These are phyloP conservation scores for Leccinum longicurvipes DNA, from an alignment of 768 basidiomycete genomes.

Conservation along the genomic window DNA sequence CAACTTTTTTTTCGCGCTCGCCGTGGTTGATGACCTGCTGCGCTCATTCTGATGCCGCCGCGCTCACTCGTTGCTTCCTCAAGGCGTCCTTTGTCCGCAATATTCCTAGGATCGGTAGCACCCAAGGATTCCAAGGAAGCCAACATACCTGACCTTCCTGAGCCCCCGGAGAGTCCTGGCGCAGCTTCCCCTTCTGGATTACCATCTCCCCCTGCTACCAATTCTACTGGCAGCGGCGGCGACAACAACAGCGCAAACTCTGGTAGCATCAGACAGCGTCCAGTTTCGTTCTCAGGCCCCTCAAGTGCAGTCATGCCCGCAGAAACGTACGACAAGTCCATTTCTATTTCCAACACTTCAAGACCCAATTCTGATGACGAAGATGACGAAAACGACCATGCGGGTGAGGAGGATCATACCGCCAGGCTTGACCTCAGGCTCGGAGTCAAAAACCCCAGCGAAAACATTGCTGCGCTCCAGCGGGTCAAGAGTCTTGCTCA, in stretches of 20 bases:
- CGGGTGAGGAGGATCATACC: constrained; percentile 62
- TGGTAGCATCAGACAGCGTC: constrained; percentile 38
- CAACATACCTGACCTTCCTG: constrained; percentile 64
- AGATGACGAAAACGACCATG: constrained; percentile 46
- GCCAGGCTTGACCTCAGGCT: constrained; percentile 45
- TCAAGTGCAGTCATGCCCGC: constrained; percentile 37
- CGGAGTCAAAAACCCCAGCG: constrained; percentile 40
- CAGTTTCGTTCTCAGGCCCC: constrained; percentile 26
- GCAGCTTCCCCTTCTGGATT: constrained; percentile 59
- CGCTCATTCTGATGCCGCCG: constrained; percentile 43
- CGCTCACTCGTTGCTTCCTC: constrained; percentile 41
- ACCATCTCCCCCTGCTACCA: constrained; percentile 82
- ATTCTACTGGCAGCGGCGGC: constrained; percentile 78
- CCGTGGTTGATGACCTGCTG: constrained; percentile 29
- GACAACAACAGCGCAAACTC: constrained; percentile 46
- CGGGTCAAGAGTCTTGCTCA: constrained; percentile 68
- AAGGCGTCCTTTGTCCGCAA: constrained; percentile 59
- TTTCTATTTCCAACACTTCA: constrained; percentile 24
- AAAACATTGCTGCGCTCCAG: constrained; percentile 59
- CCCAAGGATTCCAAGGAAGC: constrained; percentile 36
- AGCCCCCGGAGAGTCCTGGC: constrained; percentile 60
- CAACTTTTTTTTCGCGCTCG: constrained; percentile 4
- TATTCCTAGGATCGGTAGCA: constrained; percentile 49
- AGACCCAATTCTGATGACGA: constrained; percentile 41
- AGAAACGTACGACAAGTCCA: constrained; percentile 37